Conservation (phyloP, 257 asterid species). For the Solanum chilense region DNA sequence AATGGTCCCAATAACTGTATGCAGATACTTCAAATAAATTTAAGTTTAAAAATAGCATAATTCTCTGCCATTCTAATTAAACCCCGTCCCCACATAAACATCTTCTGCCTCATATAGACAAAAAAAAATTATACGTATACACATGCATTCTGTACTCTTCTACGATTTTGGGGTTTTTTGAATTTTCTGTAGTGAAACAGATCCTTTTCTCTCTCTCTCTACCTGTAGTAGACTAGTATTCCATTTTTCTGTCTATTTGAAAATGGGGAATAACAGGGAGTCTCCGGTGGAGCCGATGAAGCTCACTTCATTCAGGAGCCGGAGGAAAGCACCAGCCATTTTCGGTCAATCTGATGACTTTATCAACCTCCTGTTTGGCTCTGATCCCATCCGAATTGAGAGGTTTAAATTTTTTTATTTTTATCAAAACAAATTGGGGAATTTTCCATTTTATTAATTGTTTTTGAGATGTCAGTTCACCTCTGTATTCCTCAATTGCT, state of each 20-base stretch:
- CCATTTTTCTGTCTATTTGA: neutral
- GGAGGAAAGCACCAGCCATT: conserved; percentile 18
- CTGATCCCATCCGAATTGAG: conserved; percentile 82
- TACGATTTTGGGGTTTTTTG: neutral
- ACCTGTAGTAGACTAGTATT: neutral
- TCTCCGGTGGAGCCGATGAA: neutral
- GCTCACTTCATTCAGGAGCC: conserved; percentile 35
- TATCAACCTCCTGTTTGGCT: conserved; percentile 58
- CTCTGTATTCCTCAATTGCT: neutral
- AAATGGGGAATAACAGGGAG: neutral
- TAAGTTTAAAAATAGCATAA: neutral
- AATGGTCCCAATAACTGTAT: too few species aligned
- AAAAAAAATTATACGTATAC: neutral
- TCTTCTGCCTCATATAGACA: neutral
- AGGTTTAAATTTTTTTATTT: conserved; percentile 11
- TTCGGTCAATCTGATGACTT: conserved; percentile 30
- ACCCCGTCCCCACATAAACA: neutral
- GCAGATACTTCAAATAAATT: too few species aligned
- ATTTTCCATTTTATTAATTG: neutral
- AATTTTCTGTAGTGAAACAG: neutral
- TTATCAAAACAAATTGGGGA: neutral
- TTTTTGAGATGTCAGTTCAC: neutral
- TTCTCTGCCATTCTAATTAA: neutral
- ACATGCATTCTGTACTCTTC: neutral
- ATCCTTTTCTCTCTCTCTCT: neutral